These are phyloP conservation scores for Paramyrothecium sp. DNA, from an alignment of 2,329 filamentous ascomycete genomes.

Conservation along the genomic window DNA sequence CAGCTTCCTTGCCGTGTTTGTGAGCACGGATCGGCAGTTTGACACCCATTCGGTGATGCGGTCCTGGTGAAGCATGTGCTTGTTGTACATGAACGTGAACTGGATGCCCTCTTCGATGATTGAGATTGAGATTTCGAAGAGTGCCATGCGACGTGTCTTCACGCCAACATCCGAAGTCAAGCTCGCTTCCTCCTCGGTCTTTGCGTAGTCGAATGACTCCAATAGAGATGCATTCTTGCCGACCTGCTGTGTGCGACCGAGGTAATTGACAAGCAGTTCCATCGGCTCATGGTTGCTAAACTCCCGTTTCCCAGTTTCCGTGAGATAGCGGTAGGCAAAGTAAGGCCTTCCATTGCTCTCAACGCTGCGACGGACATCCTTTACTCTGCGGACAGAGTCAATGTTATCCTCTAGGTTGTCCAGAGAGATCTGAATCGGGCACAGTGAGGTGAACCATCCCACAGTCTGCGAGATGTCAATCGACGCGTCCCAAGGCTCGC, in stretches of 20 bases:
- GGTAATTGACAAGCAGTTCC: conserved; percentile 14
- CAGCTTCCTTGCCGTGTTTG: conserved; percentile 6
- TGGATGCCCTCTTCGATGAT: conserved; percentile 9
- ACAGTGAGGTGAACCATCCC: conserved; percentile 45
- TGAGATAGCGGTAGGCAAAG: conserved; percentile 7
- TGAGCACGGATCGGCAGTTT: conserved; percentile 7
- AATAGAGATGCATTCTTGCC: not conserved
- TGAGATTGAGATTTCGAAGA: conserved; percentile 18
- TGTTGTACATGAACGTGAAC: conserved; percentile 3
- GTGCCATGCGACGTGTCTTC: conserved; percentile 5
- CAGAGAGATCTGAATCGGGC: conserved; percentile 23
- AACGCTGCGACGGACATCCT: conserved; percentile 10
- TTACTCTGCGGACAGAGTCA: conserved; percentile 8
- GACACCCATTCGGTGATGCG: conserved; percentile 6
- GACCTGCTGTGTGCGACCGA: conserved; percentile 13
- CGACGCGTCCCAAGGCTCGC: conserved; percentile 29
- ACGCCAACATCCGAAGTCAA: conserved; percentile 2
- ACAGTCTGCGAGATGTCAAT: conserved; percentile 37
- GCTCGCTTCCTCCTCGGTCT: conserved; percentile 1
- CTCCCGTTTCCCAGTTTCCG: not conserved
- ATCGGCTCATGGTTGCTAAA: conserved; percentile 4
- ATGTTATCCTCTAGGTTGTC: not conserved
- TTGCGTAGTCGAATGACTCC: conserved; percentile 2
- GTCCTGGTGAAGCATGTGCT: not conserved
- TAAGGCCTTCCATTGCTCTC: conserved; percentile 6